Evolutionary conservation across 192 early-diverging fungal species (phyloP).

Genomic region (Lobulomyces angularis): DNA sequence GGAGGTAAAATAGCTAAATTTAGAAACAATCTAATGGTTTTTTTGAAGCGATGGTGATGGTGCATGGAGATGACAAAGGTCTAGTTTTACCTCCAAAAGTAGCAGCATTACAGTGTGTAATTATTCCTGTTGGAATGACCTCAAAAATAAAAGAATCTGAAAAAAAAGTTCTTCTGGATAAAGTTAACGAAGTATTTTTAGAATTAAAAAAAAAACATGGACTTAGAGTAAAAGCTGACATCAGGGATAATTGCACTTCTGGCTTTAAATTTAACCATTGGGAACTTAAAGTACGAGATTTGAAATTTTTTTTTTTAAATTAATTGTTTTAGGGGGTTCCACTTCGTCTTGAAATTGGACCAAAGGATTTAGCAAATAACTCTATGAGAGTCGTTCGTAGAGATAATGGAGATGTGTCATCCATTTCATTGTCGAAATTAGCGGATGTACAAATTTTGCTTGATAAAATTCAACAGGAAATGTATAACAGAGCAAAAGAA

Average conservation of each 20-base stretch:
- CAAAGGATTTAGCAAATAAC: conserved; percentile 79
- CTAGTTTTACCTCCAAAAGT: conserved; percentile 92
- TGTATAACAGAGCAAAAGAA: conserved; percentile 76
- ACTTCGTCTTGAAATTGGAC: conserved; percentile 90
- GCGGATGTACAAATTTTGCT: conserved; percentile 49
- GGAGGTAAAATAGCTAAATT: conserved; percentile 65
- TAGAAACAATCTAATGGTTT: conserved; percentile 1
- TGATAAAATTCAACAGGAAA: conserved; percentile 71
- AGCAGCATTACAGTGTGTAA: conserved; percentile 74
- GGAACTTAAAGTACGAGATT: conserved; percentile 60
- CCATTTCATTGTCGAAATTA: conserved; percentile 52
- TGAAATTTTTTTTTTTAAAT: conserved; percentile 1
- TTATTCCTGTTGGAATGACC: conserved; percentile 88
- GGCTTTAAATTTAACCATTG: conserved; percentile 99
- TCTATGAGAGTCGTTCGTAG: conserved; percentile 70
- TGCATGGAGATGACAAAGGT: conserved; percentile 97
- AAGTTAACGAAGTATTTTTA: conserved; percentile 53
- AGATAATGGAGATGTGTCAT: conserved; percentile 52
- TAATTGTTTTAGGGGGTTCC: conserved; percentile 67
- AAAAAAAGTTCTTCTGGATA: conserved; percentile 46
- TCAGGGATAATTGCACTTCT: conserved; percentile 74
- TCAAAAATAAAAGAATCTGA: conserved; percentile 75
- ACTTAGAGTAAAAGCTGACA: conserved; percentile 66
- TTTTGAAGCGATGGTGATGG: conserved; percentile 99
- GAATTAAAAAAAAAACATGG: conserved; percentile 59